A percentile compares a stretch with the other conserved stretches of the same genome.
Conservation (phyloP, 345 rosid species). For the Eucalyptus grandis region DNA sequence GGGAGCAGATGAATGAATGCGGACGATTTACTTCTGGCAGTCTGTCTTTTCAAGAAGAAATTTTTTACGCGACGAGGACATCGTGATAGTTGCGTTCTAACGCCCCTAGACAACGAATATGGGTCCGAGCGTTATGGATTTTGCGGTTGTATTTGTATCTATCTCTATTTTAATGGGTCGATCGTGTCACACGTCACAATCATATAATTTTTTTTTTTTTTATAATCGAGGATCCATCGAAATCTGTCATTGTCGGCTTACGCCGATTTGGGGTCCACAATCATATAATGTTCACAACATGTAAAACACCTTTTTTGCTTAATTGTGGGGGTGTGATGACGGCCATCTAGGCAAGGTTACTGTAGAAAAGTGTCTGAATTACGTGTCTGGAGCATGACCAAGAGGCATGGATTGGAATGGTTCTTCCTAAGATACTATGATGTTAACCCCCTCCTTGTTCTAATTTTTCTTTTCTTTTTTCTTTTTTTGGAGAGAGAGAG, state of each 20-base stretch:
- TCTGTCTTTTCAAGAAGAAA: not conserved
- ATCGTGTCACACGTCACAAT: not conserved
- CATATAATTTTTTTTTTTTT: too few species aligned
- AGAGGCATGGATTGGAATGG: not conserved
- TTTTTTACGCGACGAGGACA: not conserved
- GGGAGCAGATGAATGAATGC: not conserved
- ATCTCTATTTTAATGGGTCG: not conserved
- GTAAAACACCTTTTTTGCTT: not conserved
- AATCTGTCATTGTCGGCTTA: too few species aligned
- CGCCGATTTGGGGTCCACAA: not conserved
- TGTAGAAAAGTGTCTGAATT: not conserved
- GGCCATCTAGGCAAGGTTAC: too few species aligned
- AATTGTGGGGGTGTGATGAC: not conserved
- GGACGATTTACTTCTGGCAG: not conserved
- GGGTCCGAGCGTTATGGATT: not conserved
- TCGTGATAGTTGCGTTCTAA: not conserved
- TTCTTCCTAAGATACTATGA: not conserved
- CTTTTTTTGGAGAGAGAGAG: not conserved
- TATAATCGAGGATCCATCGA: fast-evolving
- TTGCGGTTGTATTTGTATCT: fast-evolving
- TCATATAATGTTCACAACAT: fast-evolving
- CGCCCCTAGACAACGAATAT: not conserved
- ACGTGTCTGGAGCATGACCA: not conserved
- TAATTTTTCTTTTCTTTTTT: not conserved
- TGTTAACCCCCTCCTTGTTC: not conserved